These are phyloP conservation scores for Penicillium crystallinum DNA, from an alignment of 495 filamentous ascomycete species.

Conservation along the genomic window DNA sequence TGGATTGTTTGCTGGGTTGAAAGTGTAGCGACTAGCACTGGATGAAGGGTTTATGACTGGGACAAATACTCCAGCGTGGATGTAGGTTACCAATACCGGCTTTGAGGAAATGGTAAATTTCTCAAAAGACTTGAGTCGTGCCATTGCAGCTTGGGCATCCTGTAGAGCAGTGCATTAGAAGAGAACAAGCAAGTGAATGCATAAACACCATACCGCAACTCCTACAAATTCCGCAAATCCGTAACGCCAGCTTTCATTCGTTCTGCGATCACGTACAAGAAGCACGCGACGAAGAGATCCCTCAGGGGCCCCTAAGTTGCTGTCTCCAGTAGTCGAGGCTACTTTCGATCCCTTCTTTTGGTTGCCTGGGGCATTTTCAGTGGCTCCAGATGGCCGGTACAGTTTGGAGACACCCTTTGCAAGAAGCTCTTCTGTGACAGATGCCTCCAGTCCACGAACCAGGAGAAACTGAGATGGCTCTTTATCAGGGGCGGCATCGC, in stretches of 20 bases:
- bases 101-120: slow-evolving; percentile 83
- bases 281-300: slow-evolving; percentile 73
- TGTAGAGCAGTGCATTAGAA: slow-evolving; percentile 28
- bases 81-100: slow-evolving; percentile 68
- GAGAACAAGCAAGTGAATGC: not conserved
- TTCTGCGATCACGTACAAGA: slow-evolving; percentile 68
- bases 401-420: slow-evolving; percentile 77
- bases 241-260: slow-evolving; percentile 76
- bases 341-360: slow-evolving; percentile 60
- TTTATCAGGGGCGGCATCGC: slow-evolving; percentile 70
- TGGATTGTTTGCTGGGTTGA: slow-evolving; percentile 66
- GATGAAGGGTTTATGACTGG: slow-evolving; percentile 56
- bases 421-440: slow-evolving; percentile 71
- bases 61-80: slow-evolving; percentile 85
- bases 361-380: slow-evolving; percentile 14
- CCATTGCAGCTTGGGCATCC: slow-evolving; percentile 74
- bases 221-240: slow-evolving; percentile 88
- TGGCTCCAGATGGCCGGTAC: slow-evolving; percentile 46
- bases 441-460: slow-evolving; percentile 66
- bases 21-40: slow-evolving; percentile 59
- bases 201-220: slow-evolving; percentile 37
- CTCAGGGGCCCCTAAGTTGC: slow-evolving; percentile 68
- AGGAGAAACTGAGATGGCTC: slow-evolving; percentile 78
- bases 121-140: slow-evolving; percentile 67
- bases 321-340: slow-evolving; percentile 67